A percentile compares a stretch with the other conserved stretches of the same genome.
Conservation (phyloP, 2,329 filamentous ascomycete species). For the Colletotrichum sp. region DNA sequence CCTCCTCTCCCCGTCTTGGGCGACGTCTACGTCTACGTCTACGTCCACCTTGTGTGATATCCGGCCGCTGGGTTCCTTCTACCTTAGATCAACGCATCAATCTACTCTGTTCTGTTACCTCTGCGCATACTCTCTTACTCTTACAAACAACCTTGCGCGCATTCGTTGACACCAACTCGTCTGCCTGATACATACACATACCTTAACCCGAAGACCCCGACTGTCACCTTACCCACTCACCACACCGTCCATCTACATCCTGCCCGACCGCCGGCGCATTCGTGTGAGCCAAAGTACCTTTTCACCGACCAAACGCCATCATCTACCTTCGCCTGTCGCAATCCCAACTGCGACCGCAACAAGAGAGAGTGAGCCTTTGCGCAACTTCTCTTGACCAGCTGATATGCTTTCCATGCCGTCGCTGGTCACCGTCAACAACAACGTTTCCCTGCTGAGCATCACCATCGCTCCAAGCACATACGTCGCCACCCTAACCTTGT, state of each 20-base stretch:
- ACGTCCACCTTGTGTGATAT: not conserved
- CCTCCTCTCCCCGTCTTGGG: not conserved
- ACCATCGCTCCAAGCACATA: conserved; percentile 64
- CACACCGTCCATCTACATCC: not conserved
- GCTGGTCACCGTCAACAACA: conserved; percentile 65
- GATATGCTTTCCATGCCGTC: conserved; percentile 55
- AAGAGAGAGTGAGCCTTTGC: not conserved
- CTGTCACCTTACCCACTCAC: not conserved
- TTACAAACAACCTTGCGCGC: not conserved
- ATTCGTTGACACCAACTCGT: not conserved
- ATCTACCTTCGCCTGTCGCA: conserved; percentile 4
- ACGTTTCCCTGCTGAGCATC: conserved; percentile 65
- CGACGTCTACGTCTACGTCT: not conserved
- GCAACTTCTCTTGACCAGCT: not conserved
- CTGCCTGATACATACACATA: not conserved
- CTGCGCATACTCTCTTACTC: not conserved
- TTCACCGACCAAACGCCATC: not conserved
- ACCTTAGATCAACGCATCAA: conserved; percentile 11
- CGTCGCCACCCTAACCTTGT: conserved; percentile 54
- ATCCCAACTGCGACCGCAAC: not conserved
- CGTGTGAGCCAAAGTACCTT: not conserved
- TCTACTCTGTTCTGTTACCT: not conserved
- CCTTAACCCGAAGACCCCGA: not conserved
- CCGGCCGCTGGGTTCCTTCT: not conserved
- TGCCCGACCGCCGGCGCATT: not conserved